Conservation (phyloP, 2,329 filamentous ascomycete genomes). For the Leptographium radiaticola region DNA sequence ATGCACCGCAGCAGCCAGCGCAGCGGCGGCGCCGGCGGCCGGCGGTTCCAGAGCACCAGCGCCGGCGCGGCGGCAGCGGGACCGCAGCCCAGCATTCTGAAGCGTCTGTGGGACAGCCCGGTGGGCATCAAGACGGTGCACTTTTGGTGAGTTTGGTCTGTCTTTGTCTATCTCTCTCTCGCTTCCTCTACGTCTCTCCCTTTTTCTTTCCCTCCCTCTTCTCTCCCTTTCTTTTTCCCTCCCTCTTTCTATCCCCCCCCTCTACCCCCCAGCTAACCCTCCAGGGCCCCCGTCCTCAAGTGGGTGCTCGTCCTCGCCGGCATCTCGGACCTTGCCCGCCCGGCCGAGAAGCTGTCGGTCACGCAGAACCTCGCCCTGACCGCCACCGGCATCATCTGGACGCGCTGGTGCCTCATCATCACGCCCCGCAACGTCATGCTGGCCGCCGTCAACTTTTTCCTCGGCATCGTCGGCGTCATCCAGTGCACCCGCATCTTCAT, state of each 20-base stretch:
- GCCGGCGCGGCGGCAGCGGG: conserved; percentile 18
- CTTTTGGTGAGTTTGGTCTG: conserved; percentile 61
- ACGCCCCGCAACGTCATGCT: conserved; percentile 88
- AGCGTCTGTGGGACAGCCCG: conserved; percentile 73
- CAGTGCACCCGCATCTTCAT: conserved; percentile 68
- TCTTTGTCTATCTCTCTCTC: not conserved
- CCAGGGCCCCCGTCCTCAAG: conserved; percentile 84
- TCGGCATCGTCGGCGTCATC: conserved; percentile 72
- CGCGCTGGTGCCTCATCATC: conserved; percentile 96
- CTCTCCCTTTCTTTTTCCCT: not conserved
- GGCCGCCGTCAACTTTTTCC: conserved; percentile 95
- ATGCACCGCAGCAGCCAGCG: conserved; percentile 40
- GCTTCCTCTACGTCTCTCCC: not conserved
- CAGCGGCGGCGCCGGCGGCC: conserved; percentile 25
- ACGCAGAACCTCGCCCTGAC: conserved; percentile 87
- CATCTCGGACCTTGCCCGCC: conserved; percentile 80
- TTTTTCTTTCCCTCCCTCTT: not conserved
- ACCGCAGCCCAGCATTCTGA: conserved; percentile 45
- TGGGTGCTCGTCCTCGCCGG: conserved; percentile 91
- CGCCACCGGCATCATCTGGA: conserved; percentile 92
- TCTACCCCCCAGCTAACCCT: not conserved
- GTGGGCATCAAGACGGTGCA: conserved; percentile 86
- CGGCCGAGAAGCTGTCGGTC: conserved; percentile 82
- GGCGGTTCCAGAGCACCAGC: conserved; percentile 45
- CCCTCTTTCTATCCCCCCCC: too few relatives aligned